A percentile compares a stretch with the other conserved stretches of the same genome.
phyloP scores from a whole-genome alignment of 805 yeast species.

The Maudiozyma barnettii region DNA sequence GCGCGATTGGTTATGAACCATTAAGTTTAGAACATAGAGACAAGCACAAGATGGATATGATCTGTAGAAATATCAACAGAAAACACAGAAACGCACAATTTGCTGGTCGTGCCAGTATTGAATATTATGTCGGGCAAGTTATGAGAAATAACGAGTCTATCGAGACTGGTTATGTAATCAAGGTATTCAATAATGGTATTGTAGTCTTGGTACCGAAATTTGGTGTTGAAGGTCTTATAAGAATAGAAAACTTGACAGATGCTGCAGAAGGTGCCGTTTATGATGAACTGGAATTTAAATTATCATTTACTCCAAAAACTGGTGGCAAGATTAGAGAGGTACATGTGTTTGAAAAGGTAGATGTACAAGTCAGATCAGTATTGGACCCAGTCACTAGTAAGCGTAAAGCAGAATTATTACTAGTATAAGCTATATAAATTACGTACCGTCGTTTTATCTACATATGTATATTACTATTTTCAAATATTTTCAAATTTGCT shows the following conservation, averaged over 20 bases:
- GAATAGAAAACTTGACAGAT: slow-evolving; percentile 60
- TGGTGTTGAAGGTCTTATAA: slow-evolving; percentile 91
- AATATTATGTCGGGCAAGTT: slow-evolving; percentile 96
- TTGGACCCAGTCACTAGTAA: slow-evolving; percentile 85
- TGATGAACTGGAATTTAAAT: slow-evolving; percentile 68
- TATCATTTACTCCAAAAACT: slow-evolving; percentile 44
- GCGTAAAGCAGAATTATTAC: slow-evolving; percentile 73
- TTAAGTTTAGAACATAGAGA: slow-evolving; percentile 77
- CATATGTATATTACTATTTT: too few relatives aligned
- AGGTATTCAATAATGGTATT: slow-evolving; percentile 88
- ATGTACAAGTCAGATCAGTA: slow-evolving; percentile 71
- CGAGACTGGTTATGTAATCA: slow-evolving; percentile 86
- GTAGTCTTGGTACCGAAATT: slow-evolving; percentile 91
- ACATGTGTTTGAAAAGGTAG: slow-evolving; percentile 75
- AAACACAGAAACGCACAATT: slow-evolving; percentile 97
- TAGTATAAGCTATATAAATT: slow-evolving; percentile 32
- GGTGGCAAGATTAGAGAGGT: slow-evolving; percentile 40
- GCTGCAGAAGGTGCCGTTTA: slow-evolving; percentile 54
- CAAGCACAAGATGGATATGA: slow-evolving; percentile 78
- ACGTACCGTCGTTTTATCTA: too few relatives aligned
- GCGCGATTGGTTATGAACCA: slow-evolving; percentile 92
- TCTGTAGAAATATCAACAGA: slow-evolving; percentile 80
- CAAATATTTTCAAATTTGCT: neutral
- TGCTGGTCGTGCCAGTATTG: slow-evolving; percentile 97
- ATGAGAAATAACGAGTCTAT: slow-evolving; percentile 73